Base-by-base conservation (phyloP, 2,329 filamentous ascomycete species). In the Simplicillium aogashimaense region DNA sequence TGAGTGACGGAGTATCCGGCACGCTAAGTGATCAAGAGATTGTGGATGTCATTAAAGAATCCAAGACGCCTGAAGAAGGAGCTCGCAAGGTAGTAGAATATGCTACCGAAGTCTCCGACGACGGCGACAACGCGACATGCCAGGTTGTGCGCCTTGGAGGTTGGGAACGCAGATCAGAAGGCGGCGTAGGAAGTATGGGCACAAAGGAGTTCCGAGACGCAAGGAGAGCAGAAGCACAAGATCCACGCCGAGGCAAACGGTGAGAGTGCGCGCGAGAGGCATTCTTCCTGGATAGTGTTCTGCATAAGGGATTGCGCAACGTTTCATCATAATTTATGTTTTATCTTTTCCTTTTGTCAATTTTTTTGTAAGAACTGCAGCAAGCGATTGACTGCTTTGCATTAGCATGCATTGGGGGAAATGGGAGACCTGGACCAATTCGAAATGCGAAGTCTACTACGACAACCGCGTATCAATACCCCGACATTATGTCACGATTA, bases 21-120 rank as follows among this genome's bases (percentile, higher is more conserved):
- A 85, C 84, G 13, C 67, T 97, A 16, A 78, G 74, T 41, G 92
- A 98, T 55, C 90, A 97, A 64, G 92, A 98, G 64, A 87, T 97
- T 45, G 89, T 95, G 25, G 92, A 98, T 57, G 80, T 97, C 28
- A 73, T 97, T 53, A 97, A 97, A 61, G 92, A 98, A 62, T 86
- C 88, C 5, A 81, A 74, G 54, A 97, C 90, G 0, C 92, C 92
- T 0, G 90, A 95, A 50, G 78, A 94, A 56, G 92, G 81, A 3
- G 80, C 87, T 1, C 73, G 72, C 43, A 78, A 82, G 45, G 76
- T 98, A 7, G 86, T 95, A 20, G 77, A 78, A 41, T 95, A 92
- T 60, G 88, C 90, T 1, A 92, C 86, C 0, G 92, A 97, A 63
- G 84, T 95, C 4, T 81, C 76, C 18, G 68, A 51, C 13, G 70